Evolutionary conservation across 805 yeast species (phyloP).

Genomic region (Scheffersomyces spartinae): DNA sequence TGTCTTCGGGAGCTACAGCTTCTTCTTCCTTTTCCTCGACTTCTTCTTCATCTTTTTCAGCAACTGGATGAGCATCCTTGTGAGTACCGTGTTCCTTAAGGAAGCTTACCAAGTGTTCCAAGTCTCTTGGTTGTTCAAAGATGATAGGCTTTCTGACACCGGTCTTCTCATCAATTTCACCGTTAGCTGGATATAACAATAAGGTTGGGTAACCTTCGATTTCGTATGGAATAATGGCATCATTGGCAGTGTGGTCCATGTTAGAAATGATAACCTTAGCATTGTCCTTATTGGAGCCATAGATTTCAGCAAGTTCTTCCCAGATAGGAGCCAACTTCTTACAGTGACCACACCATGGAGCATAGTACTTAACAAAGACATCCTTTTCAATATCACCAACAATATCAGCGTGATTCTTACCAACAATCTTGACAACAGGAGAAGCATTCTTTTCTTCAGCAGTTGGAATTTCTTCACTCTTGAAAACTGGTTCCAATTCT

Average conservation of each 20-base stretch:
- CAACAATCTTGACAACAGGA: conserved; percentile 69
- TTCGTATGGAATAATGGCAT: conserved; percentile 55
- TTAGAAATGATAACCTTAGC: conserved; percentile 65
- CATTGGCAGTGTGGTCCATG: conserved; percentile 84
- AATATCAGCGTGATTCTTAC: conserved; percentile 65
- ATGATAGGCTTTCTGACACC: conserved; percentile 42
- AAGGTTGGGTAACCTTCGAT: conserved; percentile 90
- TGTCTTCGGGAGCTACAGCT: conserved; percentile 6
- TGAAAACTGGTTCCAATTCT: conserved; percentile 57
- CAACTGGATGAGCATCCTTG: conserved; percentile 43
- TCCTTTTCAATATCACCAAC: conserved; percentile 49
- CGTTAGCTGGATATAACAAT: conserved; percentile 75
- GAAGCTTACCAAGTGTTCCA: conserved; percentile 60
- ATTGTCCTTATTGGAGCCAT: conserved; percentile 35
- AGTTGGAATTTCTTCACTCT: conserved; percentile 81
- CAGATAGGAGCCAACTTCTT: conserved; percentile 80
- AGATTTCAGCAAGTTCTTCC: conserved; percentile 74
- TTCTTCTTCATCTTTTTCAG: conserved; percentile 16
- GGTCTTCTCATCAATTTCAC: conserved; percentile 27
- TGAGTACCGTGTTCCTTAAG: conserved; percentile 57
- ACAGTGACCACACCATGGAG: conserved; percentile 98
- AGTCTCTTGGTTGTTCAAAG: conserved; percentile 61
- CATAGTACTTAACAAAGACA: conserved; percentile 82
- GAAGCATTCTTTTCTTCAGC: conserved; percentile 48
- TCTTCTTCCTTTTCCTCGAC: conserved; percentile 14